Base-by-base conservation (phyloP, 2,329 filamentous ascomycete species). In the Aspergillus melleus region DNA sequence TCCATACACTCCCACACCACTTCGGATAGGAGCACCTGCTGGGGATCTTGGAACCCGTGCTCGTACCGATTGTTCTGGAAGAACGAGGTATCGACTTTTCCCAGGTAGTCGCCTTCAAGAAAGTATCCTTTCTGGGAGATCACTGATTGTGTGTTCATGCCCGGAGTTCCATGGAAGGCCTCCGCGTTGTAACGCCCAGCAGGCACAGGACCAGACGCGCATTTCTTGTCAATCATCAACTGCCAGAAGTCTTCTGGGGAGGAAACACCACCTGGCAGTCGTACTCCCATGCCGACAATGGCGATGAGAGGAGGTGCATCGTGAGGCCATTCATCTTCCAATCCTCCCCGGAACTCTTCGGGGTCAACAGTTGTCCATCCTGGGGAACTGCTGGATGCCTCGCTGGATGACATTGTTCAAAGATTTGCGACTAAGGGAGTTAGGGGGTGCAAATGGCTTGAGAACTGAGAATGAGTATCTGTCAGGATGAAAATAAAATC, bases 1-100 rank as follows among this genome's bases (percentile, higher is more conserved):
- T 75, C 72, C 3, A 76, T 42, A n/a, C 65, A 69, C 42, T 75
- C 73, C 24, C 62, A 68, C 0, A 65, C 61, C 6, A 72, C 64
- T 49, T 75, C 72, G 0, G 74, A 58, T 0, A 74, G 44, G 8
- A 64, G 54, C 1, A 70, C 57, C 47, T 74, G 72, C 42, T 74
- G 71, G 0, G 73, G 74, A 49, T 75, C 74, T 32, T 67, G 49
- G 2, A 42, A 36, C 26, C 55, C 60, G 1, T 64, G 54, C 39
- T 74, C 71, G 0, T 19, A 12, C 2, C 49, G 30, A 14, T 51
- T 53, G 22, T 72, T 60, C 0, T 55, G 39, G 36, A 71, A 75
- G 50, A 72, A 71, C 1, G 56, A 42, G 1, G 65, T 54, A 55
- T 75, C 73, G 4, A 73, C 55, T 6, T 20, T 6, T 6, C n/a